These are phyloP conservation scores for Acmispon strigosus DNA, from an alignment of 306 rosid genomes.

Conservation along the genomic window DNA sequence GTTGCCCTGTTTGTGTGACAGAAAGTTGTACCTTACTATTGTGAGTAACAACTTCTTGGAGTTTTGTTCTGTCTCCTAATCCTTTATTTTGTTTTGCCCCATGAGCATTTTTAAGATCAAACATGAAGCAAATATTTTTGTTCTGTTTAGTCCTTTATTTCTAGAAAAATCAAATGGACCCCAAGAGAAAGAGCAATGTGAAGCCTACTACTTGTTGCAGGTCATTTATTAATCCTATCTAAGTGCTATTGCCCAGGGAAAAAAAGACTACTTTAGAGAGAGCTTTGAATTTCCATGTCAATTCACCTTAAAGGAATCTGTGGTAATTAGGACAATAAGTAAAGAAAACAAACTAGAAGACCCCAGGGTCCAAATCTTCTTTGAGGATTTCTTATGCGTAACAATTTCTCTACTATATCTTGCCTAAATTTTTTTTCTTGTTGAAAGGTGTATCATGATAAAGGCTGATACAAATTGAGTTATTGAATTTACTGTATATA, in stretches of 20 bases:
- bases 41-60: no score
- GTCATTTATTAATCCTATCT: background rate
- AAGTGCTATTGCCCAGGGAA: background rate
- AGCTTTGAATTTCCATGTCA: background rate
- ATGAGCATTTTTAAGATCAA: background rate
- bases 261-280: background rate
- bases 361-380: background rate
- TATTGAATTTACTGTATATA: no score
- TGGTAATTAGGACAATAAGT: background rate
- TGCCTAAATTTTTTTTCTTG: no score
- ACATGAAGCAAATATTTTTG: no score
- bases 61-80: no score
- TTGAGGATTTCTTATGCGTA: background rate
- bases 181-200: background rate
- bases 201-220: background rate
- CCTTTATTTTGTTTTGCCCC: background rate
- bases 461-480: background rate
- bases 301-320: background rate
- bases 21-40: no score
- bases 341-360: background rate
- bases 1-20: no score
- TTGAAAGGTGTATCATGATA: background rate
- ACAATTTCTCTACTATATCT: background rate
- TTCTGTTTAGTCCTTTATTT: no score
- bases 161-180: no score